Base-by-base conservation (phyloP, 495 filamentous ascomycete species). In the Parachaetomium inaequale region DNA sequence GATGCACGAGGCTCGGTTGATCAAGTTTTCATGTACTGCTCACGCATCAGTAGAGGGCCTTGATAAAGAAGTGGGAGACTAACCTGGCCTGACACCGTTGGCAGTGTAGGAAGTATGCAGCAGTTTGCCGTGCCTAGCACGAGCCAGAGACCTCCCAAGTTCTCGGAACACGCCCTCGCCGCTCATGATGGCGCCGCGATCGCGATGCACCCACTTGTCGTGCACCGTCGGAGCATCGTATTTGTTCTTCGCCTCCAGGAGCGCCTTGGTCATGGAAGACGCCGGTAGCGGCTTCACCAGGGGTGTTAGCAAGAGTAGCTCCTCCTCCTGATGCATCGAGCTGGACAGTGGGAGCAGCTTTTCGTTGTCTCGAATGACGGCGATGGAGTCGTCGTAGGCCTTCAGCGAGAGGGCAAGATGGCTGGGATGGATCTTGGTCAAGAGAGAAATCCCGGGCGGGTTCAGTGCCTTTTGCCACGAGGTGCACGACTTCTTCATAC, bases 51-150 rank as follows among this genome's bases (percentile, higher is more conserved):
- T 11, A 25, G 65, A 49, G 59, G 32, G 43, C 50, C 26, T 23
- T 10, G 31, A 3, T 28, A 2, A 23, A 43, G 38, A 21, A 15
- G 6, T 17, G 21, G 10, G 6, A 3, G 5, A 29, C 74, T 68
- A 17, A 80, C 79, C 75, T 53, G 91, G 92, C 32, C 92, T 83
- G 11, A 96, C 86, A 19, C 92, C 92, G 66, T 94, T 93, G 2
- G 91, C 86, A 0, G 92, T 96, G 71, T 96, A 96, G 0, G 91
- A 95, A 1, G 92, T 95, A 70, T 96, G 92, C 32, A 96, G 75
- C 15, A 96, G 84, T 65, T 92, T 87, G 0, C 91, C 91, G 62
- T 85, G 88, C 12, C 92, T 75, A 64, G 93, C 89, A 38, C 92
- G 82, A 6, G 92, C 91, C 4, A 96, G 77, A 3, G 89, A 90